Base-by-base conservation (phyloP, 2,329 filamentous ascomycete genomes). In the Penicillium corylophilum region DNA sequence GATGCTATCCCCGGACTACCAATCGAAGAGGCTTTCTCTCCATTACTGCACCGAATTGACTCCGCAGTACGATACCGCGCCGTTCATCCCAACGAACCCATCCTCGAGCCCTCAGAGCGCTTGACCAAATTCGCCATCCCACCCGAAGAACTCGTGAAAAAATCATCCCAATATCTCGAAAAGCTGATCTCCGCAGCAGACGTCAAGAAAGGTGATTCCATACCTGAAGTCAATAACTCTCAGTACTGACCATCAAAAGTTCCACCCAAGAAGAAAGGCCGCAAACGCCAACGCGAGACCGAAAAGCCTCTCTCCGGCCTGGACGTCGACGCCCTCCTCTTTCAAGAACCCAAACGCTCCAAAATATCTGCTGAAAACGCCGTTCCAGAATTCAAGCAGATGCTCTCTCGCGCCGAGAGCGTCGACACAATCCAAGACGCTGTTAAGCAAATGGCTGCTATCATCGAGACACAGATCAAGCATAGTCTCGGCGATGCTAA, bases 291-390 rank as follows among this genome's bases (percentile, higher is more conserved):
- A 40, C 82, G 83, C 59, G 85, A 95, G 26, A 74, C 81, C 1
- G 81, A 87, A 52, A 93, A 93, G 63, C 94, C 94, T 0, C 82
- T 96, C 8, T 97, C 93, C 0, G 92, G 92, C 18, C 85, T 99
- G 36, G 89, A 97, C 63, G 82, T 97, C 35, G 88, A 92, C 53
- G 85, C 84, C 4, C 82, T 97, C 2, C 83, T 97, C n/a, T 81
- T 82, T 41, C 74, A 78, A 51, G 77, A 81, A 50, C 61, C 61
- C 2, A 82, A 74, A 39, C 78, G 66, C 18, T 58, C 64, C 40
- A 79, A 75, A 40, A 85, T 88, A 50, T 81, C 83, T 8, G 69
- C 81, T 0, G 80, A 87, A 9, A 97, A 97, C 57, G 84, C 92
- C 1, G 84, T 97, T 5, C 91, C 94, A 0, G 89, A 93, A 53